phyloP scores from a whole-genome alignment of 805 yeast species.

The Kazachstania martiniae region DNA sequence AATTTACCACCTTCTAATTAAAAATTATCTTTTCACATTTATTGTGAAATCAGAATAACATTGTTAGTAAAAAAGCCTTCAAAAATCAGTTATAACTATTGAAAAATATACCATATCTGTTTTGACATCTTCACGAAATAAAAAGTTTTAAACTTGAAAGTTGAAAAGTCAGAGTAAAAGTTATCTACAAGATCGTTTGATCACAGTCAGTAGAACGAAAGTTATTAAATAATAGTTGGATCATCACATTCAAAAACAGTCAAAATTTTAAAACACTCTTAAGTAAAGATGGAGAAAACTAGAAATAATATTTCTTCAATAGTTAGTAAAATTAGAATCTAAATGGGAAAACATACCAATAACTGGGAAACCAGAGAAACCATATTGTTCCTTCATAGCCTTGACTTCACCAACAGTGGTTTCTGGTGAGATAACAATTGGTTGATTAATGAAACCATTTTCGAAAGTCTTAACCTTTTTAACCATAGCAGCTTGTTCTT shows the following conservation, averaged over 20 bases:
- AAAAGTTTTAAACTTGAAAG: too few species aligned
- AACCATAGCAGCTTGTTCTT: slow-evolving; percentile 98
- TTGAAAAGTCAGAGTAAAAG: slow-evolving; percentile 30
- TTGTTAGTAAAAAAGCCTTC: slow-evolving; percentile 15
- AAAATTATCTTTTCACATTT: not conserved
- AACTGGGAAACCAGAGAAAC: slow-evolving; percentile 97
- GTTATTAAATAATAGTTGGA: slow-evolving; percentile 49
- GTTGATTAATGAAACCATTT: slow-evolving; percentile 94
- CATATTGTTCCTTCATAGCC: slow-evolving; percentile 56
- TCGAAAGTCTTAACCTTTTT: slow-evolving; percentile 92
- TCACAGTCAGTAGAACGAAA: slow-evolving; percentile 99
- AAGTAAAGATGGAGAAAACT: not conserved
- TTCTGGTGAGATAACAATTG: slow-evolving; percentile 71
- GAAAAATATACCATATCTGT: too few species aligned
- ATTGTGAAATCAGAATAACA: not conserved
- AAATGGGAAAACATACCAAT: slow-evolving; percentile 70
- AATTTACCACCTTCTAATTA: slow-evolving; percentile 66
- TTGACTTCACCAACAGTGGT: slow-evolving; percentile 75
- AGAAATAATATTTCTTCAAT: not conserved
- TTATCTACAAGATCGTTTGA: slow-evolving; percentile 96
- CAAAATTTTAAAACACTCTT: not conserved
- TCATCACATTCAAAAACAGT: slow-evolving; percentile 38
- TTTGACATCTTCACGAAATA: too few species aligned
- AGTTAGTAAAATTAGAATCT: slow-evolving; percentile 1
- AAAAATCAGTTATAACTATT: not conserved